Conservation (phyloP, 345 rosid genomes). For the Triadica sebifera region DNA sequence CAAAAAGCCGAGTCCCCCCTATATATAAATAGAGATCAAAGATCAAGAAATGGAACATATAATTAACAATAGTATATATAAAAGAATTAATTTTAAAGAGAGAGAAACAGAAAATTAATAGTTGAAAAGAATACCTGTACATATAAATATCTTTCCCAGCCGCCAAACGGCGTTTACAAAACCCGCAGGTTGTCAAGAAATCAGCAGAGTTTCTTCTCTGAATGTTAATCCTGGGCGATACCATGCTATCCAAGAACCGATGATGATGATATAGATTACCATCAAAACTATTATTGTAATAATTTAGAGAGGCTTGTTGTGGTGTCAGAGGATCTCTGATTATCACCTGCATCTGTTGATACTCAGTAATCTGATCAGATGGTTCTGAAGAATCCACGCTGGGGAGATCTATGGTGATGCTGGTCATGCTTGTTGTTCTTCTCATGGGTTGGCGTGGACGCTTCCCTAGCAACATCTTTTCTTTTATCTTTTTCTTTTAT, state of each 20-base stretch:
- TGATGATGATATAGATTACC: constrained; percentile 23
- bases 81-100: background rate
- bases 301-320: too few relatives aligned
- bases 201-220: constrained; percentile 26
- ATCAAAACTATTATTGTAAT: background rate
- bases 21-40: background rate
- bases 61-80: background rate
- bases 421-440: constrained; percentile 73
- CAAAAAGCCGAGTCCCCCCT: constrained; percentile 93
- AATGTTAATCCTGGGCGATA: constrained; percentile 41
- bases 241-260: constrained; percentile 38
- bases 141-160: constrained; percentile 78
- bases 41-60: too few relatives aligned
- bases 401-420: constrained; percentile 43
- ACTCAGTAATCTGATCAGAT: constrained; percentile 18
- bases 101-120: background rate
- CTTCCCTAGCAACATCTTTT: constrained; percentile 60
- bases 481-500: background rate
- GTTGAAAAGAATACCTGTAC: constrained; percentile 55
- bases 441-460: constrained; percentile 58
- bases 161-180: constrained; percentile 61
- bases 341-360: constrained; percentile 3
- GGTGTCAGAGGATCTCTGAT: background rate
- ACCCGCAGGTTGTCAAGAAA: constrained; percentile 67
- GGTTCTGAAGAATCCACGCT: constrained; percentile 29